phyloP scores from a whole-genome alignment of 2,329 filamentous ascomycete species.

The Aspergillus aculeatus region DNA sequence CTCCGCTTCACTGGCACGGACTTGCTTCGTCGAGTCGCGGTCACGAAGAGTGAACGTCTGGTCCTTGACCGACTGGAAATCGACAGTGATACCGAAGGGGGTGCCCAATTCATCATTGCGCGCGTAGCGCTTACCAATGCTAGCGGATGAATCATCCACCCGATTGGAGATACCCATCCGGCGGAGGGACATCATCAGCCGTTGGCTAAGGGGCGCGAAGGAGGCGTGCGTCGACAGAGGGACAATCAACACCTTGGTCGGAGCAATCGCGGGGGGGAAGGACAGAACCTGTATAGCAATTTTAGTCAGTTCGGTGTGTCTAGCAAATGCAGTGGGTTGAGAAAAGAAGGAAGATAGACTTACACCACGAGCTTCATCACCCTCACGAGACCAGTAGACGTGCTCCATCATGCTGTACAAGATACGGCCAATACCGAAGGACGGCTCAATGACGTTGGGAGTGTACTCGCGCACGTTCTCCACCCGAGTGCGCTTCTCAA shows the following conservation, averaged over 20 bases:
- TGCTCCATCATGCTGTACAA: conserved; percentile 93
- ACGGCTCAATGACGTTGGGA: conserved; percentile 95
- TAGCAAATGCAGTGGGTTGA: not conserved
- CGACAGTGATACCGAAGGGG: conserved; percentile 87
- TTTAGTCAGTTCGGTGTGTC: conserved; percentile 12
- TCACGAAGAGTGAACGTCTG: conserved; percentile 83
- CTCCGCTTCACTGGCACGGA: conserved; percentile 76
- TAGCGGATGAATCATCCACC: conserved; percentile 85
- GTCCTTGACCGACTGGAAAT: conserved; percentile 93
- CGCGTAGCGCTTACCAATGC: conserved; percentile 91
- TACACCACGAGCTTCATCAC: conserved; percentile 82
- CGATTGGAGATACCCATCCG: conserved; percentile 75
- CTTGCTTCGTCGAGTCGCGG: conserved; percentile 86
- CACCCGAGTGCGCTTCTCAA: conserved; percentile 77
- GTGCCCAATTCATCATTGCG: conserved; percentile 96
- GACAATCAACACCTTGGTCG: conserved; percentile 90
- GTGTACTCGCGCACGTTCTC: conserved; percentile 89
- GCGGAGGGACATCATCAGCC: conserved; percentile 73
- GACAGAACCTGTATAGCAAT: conserved; percentile 60
- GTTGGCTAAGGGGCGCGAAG: conserved; percentile 74
- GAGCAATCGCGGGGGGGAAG: conserved; percentile 76
- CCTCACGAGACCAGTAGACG: conserved; percentile 86
- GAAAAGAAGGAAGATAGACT: conserved; percentile 41
- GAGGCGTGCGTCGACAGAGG: conserved; percentile 78
- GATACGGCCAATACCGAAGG: conserved; percentile 94